Base-by-base conservation (phyloP, 108 stramenopile genomes). In the Aurantiochytrium sp. region DNA sequence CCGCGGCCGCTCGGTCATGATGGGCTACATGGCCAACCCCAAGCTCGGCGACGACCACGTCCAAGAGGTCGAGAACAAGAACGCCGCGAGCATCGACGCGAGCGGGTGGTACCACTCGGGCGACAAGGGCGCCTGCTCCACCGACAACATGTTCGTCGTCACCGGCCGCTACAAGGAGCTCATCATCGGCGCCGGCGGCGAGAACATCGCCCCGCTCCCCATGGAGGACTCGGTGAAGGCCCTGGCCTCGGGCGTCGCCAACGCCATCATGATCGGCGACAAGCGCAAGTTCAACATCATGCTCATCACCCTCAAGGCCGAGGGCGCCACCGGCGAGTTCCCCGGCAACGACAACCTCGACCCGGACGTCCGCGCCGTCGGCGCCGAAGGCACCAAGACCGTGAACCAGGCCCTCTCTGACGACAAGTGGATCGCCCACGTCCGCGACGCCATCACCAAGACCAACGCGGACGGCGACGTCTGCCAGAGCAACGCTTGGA, bases 1-100 rank as follows among this genome's bases (percentile, higher is more conserved):
- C 91, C 89, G 91, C 39, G 94, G 94, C 3, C 94, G 95, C 19
- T 92, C 94, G 88, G 93, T 95, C 86, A 93, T 95, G 68, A 92
- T 94, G 91, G 95, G 95, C 68, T 96, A 95, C 90, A 91, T 94
- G 94, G 55, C 81, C 50, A 87, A 89, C 50, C 89, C 91, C 24
- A 87, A 92, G 68, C 90, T 92, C 86, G 92, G 87, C 55, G 86
- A 19, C 50, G 90, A 21, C n/a, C 37, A 55, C 37, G 37, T 87
- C 59, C 37, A 39, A 12, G 27, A 27, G 59, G 90, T 94, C 88
- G 88, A 88, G 34, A 91, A 93, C 54, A 93, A 94, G 89, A 95
- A 90, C 85, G 81, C 36, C 41, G 92, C 91, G 55, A 86, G 94
- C 24, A 88, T 95, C 55, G 93, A 95, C 65, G 37, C 86, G 32